Percentiles rank a stretch among this genome's conserved stretches.
These are phyloP conservation scores for Potentilla sterilis DNA, from an alignment of 306 rosid genomes.

Conservation along the genomic window DNA sequence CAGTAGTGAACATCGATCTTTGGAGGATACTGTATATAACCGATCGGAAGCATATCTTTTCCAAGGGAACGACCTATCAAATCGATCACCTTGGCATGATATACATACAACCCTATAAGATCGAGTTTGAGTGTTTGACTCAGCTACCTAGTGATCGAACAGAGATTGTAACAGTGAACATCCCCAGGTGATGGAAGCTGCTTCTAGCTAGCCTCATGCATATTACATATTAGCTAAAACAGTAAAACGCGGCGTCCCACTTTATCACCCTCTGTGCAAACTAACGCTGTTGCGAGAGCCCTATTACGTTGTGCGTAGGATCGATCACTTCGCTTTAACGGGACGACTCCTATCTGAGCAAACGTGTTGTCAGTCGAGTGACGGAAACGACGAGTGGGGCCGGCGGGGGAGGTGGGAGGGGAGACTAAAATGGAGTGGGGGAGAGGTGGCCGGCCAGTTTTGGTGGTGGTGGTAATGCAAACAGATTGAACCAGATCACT, in stretches of 20 bases:
- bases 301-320: background rate
- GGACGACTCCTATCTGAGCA: background rate
- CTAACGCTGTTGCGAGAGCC: background rate
- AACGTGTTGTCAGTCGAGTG: background rate
- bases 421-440: conserved; percentile 38
- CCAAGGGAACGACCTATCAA: background rate
- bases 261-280: background rate
- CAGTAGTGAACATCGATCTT: background rate
- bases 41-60: background rate
- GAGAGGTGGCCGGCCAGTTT: background rate
- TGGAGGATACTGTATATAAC: background rate
- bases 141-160: background rate
- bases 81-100: background rate
- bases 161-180: background rate
- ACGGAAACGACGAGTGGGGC: background rate
- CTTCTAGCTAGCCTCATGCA: background rate
- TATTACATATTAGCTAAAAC: background rate
- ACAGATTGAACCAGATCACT: background rate
- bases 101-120: background rate
- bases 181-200: background rate
- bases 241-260: background rate
- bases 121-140: conserved; percentile 11
- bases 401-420: background rate
- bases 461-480: conserved; percentile 6
- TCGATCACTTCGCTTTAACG: background rate